Evolutionary conservation across 495 filamentous ascomycete species (phyloP).

Genomic region (Podospora conica): DNA sequence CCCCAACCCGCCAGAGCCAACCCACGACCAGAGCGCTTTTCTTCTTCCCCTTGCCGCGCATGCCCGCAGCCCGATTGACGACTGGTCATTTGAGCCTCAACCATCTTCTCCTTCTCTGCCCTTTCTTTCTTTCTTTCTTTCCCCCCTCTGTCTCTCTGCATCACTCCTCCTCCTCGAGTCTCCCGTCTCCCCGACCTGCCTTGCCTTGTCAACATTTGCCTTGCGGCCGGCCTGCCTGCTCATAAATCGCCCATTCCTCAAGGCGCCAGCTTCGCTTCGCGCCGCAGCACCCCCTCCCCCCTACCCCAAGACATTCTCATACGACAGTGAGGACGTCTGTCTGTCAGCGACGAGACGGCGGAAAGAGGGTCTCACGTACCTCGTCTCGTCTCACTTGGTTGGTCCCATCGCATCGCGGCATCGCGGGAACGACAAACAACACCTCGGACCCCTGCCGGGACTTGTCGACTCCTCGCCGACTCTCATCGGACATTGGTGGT

Average conservation of each 20-base stretch:
- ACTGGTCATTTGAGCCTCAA: constrained; percentile 13
- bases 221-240: not conserved
- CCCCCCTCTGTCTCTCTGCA: not conserved
- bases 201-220: no score
- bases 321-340: not conserved
- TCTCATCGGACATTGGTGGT: not conserved
- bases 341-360: not conserved
- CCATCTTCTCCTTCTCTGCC: not conserved
- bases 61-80: not conserved
- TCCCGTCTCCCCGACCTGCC: no score
- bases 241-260: constrained; percentile 4
- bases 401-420: not conserved
- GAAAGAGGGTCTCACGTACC: not conserved
- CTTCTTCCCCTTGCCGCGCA: not conserved
- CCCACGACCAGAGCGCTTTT: not conserved
- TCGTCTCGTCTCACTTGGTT: not conserved
- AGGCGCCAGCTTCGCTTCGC: not conserved
- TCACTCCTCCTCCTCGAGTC: no score
- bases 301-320: not conserved
- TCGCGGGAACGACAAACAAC: not conserved
- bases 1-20: not conserved
- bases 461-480: not conserved
- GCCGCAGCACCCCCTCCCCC: not conserved
- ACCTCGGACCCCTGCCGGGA: constrained; percentile 1
- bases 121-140: not conserved